A percentile compares a stretch with the other conserved stretches of the same genome.
These are phyloP conservation scores for Pseudonitzschia delicatissima DNA, from an alignment of 108 stramenopile species.

Conservation along the genomic window DNA sequence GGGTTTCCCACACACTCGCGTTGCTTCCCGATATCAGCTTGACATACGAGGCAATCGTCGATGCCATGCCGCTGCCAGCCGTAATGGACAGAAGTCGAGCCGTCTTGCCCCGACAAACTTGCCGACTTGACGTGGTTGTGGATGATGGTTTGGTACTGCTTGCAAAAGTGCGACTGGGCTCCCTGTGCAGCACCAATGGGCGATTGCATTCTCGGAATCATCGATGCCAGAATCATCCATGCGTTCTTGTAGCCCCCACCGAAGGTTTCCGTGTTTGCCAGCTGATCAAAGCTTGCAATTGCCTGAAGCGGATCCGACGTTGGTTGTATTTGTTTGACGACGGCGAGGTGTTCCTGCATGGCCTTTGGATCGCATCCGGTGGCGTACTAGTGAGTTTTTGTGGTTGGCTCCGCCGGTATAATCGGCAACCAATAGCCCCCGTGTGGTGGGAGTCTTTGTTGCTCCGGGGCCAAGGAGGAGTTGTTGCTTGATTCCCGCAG, in stretches of 20 bases:
- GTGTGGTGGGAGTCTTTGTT: too few species aligned
- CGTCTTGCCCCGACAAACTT: slow-evolving; percentile 24
- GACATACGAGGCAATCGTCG: slow-evolving; percentile 32
- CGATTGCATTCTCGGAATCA: slow-evolving; percentile 17
- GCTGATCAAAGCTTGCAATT: slow-evolving; percentile 7
- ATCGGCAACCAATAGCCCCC: neutral
- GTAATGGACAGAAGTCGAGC: slow-evolving; percentile 9
- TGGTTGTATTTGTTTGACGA: slow-evolving; percentile 5
- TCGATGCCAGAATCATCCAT: slow-evolving; percentile 23
- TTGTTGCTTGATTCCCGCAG: too few species aligned
- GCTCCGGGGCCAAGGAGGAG: too few species aligned
- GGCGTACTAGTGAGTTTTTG: too few species aligned
- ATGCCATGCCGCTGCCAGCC: slow-evolving; percentile 15
- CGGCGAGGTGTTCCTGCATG: slow-evolving; percentile 17
- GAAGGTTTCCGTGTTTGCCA: slow-evolving; percentile 1
- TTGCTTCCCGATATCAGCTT: slow-evolving; percentile 36
- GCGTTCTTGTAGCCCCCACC: slow-evolving; percentile 31
- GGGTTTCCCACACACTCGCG: slow-evolving; percentile 35
- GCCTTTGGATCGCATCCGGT: slow-evolving; percentile 9
- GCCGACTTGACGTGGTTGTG: slow-evolving; percentile 38
- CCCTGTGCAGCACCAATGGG: slow-evolving; percentile 34
- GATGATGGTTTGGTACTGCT: slow-evolving; percentile 33
- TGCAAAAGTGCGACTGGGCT: slow-evolving; percentile 32
- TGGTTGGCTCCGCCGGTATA: neutral
- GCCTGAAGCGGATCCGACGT: neutral